Base-by-base conservation (phyloP, 495 filamentous ascomycete genomes). In the Sordaria brevicollis region DNA sequence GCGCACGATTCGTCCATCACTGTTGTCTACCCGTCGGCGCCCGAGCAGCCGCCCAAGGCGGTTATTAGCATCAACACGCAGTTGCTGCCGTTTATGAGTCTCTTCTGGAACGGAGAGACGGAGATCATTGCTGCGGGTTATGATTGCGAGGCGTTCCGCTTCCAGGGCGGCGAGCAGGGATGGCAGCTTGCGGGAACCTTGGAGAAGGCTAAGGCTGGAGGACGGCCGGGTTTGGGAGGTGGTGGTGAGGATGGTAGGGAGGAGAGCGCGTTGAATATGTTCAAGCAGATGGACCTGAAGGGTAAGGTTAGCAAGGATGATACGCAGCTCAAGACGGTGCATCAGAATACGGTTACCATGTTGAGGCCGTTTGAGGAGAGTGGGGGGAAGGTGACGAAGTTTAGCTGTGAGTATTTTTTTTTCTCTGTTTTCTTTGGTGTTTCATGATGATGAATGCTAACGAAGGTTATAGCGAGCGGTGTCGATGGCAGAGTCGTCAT, bases 61-160 rank as follows among this genome's bases (percentile, higher is more conserved):
- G 89, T 98, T 67, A 81, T 98, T 73, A 97, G 89, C 77, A 88
- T 99, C 70, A 90, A 88, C 72, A 97, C 93, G 25, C 93, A 96
- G 77, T 83, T 97, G 43, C 81, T 99, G 38, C 95, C 95, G 2
- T 95, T 98, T 71, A 90, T 92, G 84, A 93, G 90, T 72, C 80
- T 99, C 67, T 89, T 97, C 41, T 99, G 95, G 95, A 94, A 88
- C 74, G 88, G 89, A 15, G 96, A 98, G 82, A 87, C 86, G 69
- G 94, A 98, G 81, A 96, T 99, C 67, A 92, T 99, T 74, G 94
- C 94, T 34, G 96, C 94, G 38, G 95, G 95, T 13, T 92, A 97
- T 83, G 94, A 98, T 76, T 98, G 95, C 79, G 93, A 97, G 77
- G 93, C 93, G 0, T 97, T 96, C 81, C 90, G 93, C 67, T 91